Evolutionary conservation across 169 alveolate species (phyloP).

Genomic region (Besnoitia besnoiti): DNA sequence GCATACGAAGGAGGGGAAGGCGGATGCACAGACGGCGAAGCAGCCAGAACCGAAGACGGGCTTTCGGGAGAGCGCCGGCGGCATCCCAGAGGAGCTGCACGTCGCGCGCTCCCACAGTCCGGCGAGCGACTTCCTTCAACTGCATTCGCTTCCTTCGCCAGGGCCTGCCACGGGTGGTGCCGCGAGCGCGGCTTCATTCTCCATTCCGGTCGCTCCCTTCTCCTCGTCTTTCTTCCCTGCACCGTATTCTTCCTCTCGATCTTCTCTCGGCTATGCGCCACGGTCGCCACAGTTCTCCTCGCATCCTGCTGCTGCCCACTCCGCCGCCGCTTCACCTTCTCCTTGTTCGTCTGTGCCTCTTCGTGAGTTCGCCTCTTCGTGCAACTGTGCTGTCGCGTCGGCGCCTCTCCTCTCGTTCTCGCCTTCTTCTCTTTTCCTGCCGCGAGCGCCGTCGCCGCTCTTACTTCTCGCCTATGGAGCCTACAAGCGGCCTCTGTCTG

Average conservation of each 20-base stretch:
- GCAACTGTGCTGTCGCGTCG: not conserved
- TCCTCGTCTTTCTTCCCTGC: not conserved
- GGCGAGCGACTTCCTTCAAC: not conserved
- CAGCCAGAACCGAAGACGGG: not conserved
- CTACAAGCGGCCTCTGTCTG: not conserved
- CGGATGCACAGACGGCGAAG: not conserved
- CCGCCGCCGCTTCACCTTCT: too few relatives aligned
- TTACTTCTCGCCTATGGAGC: slow-evolving; percentile 4
- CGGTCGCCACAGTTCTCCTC: too few relatives aligned
- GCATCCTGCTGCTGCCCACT: too few relatives aligned
- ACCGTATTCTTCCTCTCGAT: not conserved
- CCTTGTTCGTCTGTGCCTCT: not conserved
- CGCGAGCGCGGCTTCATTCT: not conserved
- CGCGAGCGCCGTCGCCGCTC: not conserved
- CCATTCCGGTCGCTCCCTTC: not conserved
- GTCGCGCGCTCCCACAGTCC: too few relatives aligned
- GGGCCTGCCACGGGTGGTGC: too few relatives aligned
- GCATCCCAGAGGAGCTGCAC: too few relatives aligned
- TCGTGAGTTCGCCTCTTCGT: not conserved
- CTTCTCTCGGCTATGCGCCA: not conserved
- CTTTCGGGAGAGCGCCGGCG: too few relatives aligned
- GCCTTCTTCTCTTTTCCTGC: not conserved
- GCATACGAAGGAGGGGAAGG: not conserved
- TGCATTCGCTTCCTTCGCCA: not conserved
- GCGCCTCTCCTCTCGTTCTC: not conserved